These are phyloP conservation scores for Aspergillus pseudonomiae DNA, from an alignment of 2,329 filamentous ascomycete species.

Conservation along the genomic window DNA sequence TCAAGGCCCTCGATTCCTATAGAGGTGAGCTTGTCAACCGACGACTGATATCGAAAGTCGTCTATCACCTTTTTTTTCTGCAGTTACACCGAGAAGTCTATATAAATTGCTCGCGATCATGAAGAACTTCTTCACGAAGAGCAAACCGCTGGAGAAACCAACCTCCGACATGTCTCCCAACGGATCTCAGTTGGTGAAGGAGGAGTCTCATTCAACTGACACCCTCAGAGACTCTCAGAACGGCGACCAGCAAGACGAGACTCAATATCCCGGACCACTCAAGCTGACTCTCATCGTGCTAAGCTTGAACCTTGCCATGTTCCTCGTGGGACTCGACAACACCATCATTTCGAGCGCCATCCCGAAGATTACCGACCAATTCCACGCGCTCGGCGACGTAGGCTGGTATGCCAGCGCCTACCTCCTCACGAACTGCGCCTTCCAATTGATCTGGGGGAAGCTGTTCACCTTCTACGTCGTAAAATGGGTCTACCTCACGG, in stretches of 20 bases:
- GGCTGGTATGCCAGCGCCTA: conserved; percentile 11
- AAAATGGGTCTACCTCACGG: conserved; percentile 7
- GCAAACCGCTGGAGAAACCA: too few species aligned
- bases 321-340: conserved; percentile 11
- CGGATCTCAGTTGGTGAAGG: not conserved
- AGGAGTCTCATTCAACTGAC: not conserved
- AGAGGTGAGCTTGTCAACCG: not conserved
- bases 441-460: conserved; percentile 13
- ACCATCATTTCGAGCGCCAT: conserved; percentile 10
- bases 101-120: not conserved
- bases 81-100: not conserved
- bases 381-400: conserved; percentile 3
- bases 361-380: conserved; percentile 10
- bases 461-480: conserved; percentile 9
- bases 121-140: not conserved
- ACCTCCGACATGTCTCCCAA: not conserved
- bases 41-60: not conserved
- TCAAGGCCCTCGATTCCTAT: not conserved
- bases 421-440: conserved; percentile 8
- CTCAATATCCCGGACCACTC: not conserved
- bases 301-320: conserved; percentile 10
- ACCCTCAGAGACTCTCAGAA: not conserved
- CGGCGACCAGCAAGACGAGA: not conserved
- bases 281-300: conserved; percentile 17
- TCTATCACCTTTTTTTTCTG: too few species aligned